Conservation (phyloP, 2,329 filamentous ascomycete species). For the Amylocarpus encephaloides region DNA sequence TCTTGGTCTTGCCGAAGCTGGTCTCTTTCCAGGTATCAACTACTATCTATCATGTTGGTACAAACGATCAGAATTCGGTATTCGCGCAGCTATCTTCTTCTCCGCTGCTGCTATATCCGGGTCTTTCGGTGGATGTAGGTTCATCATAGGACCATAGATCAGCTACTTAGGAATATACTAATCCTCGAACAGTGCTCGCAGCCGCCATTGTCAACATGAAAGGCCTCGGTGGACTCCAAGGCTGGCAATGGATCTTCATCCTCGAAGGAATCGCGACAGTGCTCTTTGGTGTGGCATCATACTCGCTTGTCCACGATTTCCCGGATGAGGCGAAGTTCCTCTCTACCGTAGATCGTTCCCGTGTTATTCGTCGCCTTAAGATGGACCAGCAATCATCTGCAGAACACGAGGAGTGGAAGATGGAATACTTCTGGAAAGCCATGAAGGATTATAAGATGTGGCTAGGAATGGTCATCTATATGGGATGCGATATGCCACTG, state of each 20-base stretch:
- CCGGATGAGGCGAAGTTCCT: constrained; percentile 72
- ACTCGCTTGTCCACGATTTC: constrained; percentile 79
- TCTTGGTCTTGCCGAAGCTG: constrained; percentile 67
- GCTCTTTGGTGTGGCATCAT: constrained; percentile 54
- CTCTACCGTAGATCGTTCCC: constrained; percentile 58
- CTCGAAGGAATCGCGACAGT: constrained; percentile 44
- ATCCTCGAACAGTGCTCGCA: constrained; percentile 45
- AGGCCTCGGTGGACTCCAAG: constrained; percentile 49
- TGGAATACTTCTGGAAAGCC: constrained; percentile 63
- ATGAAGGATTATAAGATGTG: constrained; percentile 83
- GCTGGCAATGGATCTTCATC: constrained; percentile 63
- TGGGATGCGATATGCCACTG: constrained; percentile 65
- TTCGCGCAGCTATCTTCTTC: constrained; percentile 79
- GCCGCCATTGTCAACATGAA: constrained; percentile 66
- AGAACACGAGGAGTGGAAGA: constrained; percentile 67
- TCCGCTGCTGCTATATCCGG: constrained; percentile 74
- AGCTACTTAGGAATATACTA: background rate
- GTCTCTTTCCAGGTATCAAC: constrained; percentile 69
- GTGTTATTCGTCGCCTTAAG: constrained; percentile 65
- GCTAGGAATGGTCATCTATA: constrained; percentile 67
- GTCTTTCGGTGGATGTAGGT: constrained; percentile 58
- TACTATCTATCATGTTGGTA: constrained; percentile 87
- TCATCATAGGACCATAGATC: too few relatives aligned
- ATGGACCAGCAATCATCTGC: constrained; percentile 69
- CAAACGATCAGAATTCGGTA: constrained; percentile 68